Conservation (phyloP, 2,329 filamentous ascomycete species). For the Botrytis galanthina region DNA sequence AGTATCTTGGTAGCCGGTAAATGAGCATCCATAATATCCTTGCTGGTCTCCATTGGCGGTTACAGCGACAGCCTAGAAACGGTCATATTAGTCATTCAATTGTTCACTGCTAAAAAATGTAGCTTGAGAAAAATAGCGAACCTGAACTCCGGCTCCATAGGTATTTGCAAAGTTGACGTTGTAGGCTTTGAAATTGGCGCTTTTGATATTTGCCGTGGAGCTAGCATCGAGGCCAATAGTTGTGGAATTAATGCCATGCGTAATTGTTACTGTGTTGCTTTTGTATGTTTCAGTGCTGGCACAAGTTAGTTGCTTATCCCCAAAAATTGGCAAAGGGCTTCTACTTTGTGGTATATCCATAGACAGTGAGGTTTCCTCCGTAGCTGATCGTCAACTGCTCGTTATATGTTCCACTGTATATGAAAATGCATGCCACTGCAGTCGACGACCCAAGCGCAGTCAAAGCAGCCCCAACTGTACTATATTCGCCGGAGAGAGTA, state of each 20-base stretch:
- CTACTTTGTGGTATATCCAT: slow-evolving; percentile 14
- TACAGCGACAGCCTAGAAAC: slow-evolving; percentile 50
- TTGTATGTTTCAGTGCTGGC: not conserved
- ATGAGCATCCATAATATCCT: slow-evolving; percentile 53
- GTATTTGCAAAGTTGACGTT: slow-evolving; percentile 13
- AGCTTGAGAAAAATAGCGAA: not conserved
- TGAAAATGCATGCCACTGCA: not conserved
- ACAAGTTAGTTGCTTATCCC: not conserved
- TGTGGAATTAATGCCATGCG: slow-evolving; percentile 1
- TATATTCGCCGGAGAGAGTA: slow-evolving; percentile 21
- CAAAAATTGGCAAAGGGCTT: not conserved
- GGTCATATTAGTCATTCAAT: not conserved
- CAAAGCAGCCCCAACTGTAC: slow-evolving; percentile 4
- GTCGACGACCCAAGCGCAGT: slow-evolving; percentile 4
- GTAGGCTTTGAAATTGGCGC: slow-evolving; percentile 11
- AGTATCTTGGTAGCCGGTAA: slow-evolving; percentile 56
- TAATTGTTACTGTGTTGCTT: slow-evolving; percentile 5
- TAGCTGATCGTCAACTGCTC: slow-evolving; percentile 7
- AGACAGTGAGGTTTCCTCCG: not conserved
- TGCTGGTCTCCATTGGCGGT: slow-evolving; percentile 48
- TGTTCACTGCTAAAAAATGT: not conserved
- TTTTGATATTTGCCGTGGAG: not conserved
- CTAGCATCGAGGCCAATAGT: not conserved
- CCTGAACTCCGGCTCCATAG: slow-evolving; percentile 14
- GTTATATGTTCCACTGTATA: slow-evolving; percentile 10